Conservation (phyloP, 768 basidiomycete species). For the Rhodotorula toruloides region DNA sequence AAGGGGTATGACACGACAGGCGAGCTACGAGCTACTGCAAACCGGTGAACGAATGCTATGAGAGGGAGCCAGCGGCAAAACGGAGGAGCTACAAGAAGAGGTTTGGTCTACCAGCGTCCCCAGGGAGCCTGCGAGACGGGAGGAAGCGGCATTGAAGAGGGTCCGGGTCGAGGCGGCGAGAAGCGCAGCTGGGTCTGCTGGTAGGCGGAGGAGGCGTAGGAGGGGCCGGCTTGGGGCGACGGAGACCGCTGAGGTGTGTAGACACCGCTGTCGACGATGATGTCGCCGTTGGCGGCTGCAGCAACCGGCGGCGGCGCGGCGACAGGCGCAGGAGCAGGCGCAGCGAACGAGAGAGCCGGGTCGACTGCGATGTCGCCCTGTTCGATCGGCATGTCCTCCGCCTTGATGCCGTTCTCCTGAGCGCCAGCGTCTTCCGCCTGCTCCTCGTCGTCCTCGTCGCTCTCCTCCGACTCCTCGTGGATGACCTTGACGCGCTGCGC, state of each 20-base stretch:
- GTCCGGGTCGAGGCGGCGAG: not conserved
- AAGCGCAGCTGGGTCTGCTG: not conserved
- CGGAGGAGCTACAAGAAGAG: too few species aligned
- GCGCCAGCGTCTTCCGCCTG: not conserved
- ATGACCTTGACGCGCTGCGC: constrained; percentile 5
- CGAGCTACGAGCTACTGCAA: too few species aligned
- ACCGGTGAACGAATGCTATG: too few species aligned
- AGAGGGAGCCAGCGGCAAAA: too few species aligned
- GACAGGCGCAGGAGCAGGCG: too few species aligned
- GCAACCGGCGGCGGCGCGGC: not conserved
- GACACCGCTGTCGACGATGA: constrained; percentile 1
- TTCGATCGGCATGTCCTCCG: not conserved
- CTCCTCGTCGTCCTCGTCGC: not conserved
- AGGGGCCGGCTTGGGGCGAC: not conserved
- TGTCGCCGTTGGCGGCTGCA: not conserved
- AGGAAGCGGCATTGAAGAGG: too few species aligned
- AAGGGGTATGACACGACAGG: too few species aligned
- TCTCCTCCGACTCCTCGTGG: constrained; percentile 1
- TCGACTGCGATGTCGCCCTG: not conserved
- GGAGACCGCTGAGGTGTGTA: not conserved
- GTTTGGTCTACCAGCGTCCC: too few species aligned
- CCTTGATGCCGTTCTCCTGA: too few species aligned
- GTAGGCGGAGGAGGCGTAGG: too few species aligned
- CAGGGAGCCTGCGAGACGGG: too few species aligned
- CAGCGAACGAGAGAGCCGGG: not conserved